Evolutionary conservation across 2,329 filamentous ascomycete species (phyloP), one percentile per base, ranked within the genome.

Genomic region (Pseudogymnoascus pannorum): DNA sequence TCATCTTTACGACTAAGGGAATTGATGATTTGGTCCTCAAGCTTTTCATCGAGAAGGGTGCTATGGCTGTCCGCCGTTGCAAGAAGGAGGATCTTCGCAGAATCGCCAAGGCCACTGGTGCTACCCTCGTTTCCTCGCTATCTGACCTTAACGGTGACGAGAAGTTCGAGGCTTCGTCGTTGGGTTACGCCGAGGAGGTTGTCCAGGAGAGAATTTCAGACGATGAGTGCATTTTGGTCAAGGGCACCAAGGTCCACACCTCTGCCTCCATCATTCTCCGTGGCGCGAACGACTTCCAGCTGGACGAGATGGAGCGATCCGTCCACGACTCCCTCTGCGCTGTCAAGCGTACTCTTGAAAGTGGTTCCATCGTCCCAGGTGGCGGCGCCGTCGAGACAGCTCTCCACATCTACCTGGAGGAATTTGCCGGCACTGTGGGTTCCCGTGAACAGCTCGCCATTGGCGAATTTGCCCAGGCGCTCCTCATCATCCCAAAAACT

Each of bases 241-340:
- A 94, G 81, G 93, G 93, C 61, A 96, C 94, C 71, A 97, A 97
- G 80, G 84, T 89, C 26, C 91, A 94, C 77, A 94, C 89, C 2
- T 96, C 92, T 5, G 92, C 94, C 29, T 99, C 94, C 16, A 92
- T 97, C 75, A 95, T 99, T 68, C 88, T 99, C 60, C 90, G 94
- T 63, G 94, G 94, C 51, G 83, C 94, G 68, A 97, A 99, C 77
- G 94, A 99, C 76, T 97, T 89, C 78, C 91, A 91, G 64, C 85
- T 99, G 29, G 94, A 99, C 72, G 94, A 99, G 82, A 99, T 97
- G 93, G 94, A 99, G 82, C 89, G 94, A 66, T 97, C 94, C 1
- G 87, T 99, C 16, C 94, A 99, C 78, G 94, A 99, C 77, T 96
- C 93, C 12, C 82, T 99, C 54, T 97, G 91, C 68, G 94, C 94